Base-by-base conservation (phyloP, 2,329 filamentous ascomycete genomes). In the Aspergillus sp. region DNA sequence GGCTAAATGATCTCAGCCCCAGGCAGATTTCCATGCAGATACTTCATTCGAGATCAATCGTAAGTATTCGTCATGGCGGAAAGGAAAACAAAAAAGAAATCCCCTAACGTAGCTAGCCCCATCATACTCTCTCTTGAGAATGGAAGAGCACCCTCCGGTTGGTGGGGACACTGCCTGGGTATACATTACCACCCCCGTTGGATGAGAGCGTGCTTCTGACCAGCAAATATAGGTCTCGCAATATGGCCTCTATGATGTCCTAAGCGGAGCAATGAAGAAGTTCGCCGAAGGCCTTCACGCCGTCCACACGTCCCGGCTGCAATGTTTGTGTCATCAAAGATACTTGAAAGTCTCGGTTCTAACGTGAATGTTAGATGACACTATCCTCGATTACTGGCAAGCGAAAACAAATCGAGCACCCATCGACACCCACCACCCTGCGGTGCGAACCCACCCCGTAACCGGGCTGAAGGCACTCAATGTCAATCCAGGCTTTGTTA, bases 21-120 rank as follows among this genome's bases (percentile, higher is more conserved):
- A 67, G 8, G 75, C 70, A 4, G 80, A 81, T 47, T 82, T 77
- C 58, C 80, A 82, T 57, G 77, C 80, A 27, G 80, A 83, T 63
- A 81, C 79, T 1, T 79, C 76, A 0, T 82, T 81, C 59, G 80
- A 82, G 64, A 73, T 81, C 58, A 82, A 82, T 58, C 79, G 71
- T 73, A n/a, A 31, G 27, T 9, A 31, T 11, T 4, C 27, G 3
- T 31, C 27, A 31, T 31, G 27, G 27, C 1, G 4, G 9, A 31
- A 3, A 0, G 25, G 25, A 27, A 7, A 31, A 4, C 2, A 31
- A 31, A 9, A 25, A 25, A 25, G 23, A 11, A 31, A 31, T 0
- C 27, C 8, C 1, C 9, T 31, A 31, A 37, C 35, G 12, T 37
- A 37, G 35, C 4, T n/a, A 73, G 71, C 80, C 2, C 80, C 80